Conservation (phyloP, 106 monocot genomes). For the Platanthera zijinensis region DNA sequence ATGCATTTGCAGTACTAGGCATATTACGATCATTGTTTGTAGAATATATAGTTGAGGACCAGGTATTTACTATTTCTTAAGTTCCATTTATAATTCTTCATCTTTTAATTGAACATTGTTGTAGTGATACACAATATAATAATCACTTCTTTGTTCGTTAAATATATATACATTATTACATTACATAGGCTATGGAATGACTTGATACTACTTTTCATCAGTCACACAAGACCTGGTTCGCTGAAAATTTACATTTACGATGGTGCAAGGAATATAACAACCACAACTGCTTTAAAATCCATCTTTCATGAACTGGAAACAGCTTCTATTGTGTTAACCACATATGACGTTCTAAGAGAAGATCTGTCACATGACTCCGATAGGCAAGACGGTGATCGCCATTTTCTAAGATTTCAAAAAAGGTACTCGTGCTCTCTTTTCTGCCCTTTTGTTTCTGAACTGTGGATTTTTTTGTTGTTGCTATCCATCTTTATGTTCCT, state of each 20-base stretch:
- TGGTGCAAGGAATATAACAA: slow-evolving; percentile 62
- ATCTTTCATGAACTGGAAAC: slow-evolving; percentile 39
- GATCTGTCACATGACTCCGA: slow-evolving; percentile 98
- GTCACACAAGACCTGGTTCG: slow-evolving; percentile 80
- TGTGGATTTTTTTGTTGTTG: not conserved
- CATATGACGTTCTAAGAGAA: slow-evolving; percentile 91
- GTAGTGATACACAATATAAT: not conserved
- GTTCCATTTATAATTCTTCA: not conserved
- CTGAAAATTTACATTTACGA: slow-evolving; percentile 84
- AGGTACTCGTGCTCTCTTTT: slow-evolving; percentile 29
- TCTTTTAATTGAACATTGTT: not conserved
- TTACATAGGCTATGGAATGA: slow-evolving; percentile 6
- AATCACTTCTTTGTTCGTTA: slow-evolving; percentile 1
- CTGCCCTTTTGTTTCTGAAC: not conserved
- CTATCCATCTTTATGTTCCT: not conserved
- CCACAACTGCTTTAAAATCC: slow-evolving; percentile 22
- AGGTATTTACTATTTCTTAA: not conserved
- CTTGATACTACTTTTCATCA: slow-evolving; percentile 20
- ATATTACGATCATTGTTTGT: not conserved
- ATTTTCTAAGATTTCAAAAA: slow-evolving; percentile 83
- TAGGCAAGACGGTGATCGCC: slow-evolving; percentile 81
- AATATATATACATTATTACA: not conserved
- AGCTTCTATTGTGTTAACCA: slow-evolving; percentile 88
- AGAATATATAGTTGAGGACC: not conserved
- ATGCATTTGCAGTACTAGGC: not conserved